These are phyloP conservation scores for Chondrus crispus DNA, from an alignment of 23 red algal species.

Conservation along the genomic window DNA sequence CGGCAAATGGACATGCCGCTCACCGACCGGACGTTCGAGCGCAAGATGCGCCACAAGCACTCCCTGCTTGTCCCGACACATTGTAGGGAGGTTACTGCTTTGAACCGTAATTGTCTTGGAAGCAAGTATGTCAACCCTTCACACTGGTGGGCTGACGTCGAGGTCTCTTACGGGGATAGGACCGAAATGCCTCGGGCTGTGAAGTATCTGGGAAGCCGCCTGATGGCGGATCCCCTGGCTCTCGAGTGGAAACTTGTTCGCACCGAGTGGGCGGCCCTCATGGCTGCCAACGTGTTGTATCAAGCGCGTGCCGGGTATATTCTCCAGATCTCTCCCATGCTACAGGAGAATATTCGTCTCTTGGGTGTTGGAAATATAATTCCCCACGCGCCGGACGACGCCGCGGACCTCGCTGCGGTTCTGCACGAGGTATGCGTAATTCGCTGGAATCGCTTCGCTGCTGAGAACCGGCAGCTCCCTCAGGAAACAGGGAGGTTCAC, in stretches of 20 bases:
- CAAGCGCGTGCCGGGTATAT: not conserved
- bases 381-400: too few relatives aligned
- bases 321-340: too few relatives aligned
- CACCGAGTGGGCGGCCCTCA: not conserved
- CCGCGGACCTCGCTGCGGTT: too few relatives aligned
- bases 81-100: not conserved
- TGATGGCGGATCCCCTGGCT: not conserved
- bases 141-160: not conserved
- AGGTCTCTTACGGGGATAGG: not conserved
- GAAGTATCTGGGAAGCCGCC: not conserved
- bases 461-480: not conserved
- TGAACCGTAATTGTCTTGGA: not conserved
- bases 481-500: too few relatives aligned
- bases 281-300: not conserved
- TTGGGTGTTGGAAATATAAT: too few relatives aligned
- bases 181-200: not conserved
- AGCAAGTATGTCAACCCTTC: not conserved
- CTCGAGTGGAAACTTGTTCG: not conserved
- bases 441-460: not conserved
- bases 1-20: not conserved
- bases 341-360: too few relatives aligned
- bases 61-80: not conserved
- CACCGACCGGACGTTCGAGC: not conserved
- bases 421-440: not conserved
- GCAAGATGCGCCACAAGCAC: not conserved